Base-by-base conservation (phyloP, 495 filamentous ascomycete species). In the Oleoguttula mirabilis region DNA sequence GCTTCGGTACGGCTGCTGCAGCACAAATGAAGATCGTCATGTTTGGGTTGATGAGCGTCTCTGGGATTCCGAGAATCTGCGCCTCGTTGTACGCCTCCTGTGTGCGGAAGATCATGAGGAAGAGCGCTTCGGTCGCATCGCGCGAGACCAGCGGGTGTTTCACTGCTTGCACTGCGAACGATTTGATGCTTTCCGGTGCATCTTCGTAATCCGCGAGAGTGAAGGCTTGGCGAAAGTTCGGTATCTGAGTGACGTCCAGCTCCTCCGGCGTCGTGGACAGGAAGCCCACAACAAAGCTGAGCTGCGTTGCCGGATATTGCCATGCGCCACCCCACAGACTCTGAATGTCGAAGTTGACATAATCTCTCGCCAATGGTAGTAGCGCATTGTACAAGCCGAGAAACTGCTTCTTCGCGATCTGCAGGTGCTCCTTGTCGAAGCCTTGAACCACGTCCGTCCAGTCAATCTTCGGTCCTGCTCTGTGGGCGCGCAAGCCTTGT, bases 281-380 rank as follows among this genome's bases (percentile, higher is more conserved):
- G 55, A 83, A 95, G 6, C 86, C 84, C 43, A 77, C 79, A 28
- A 95, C 67, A 55, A 99, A 92, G 11, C 84, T 90, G 39, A 96
- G 71, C 44, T 95, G 92, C 0, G 92, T 83, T 33, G 86, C 75
- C 15, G 77, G 72, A 39, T 92, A 70, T 35, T 82, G 73, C 90
- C 92, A 96, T 33, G 77, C 70, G 24, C 87, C 88, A 44, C 87
- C 85, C 90, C 88, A 96, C 19, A 99, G 70, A 27, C 69, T 73
- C 59, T 93, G 81, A 33, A 94, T 75, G 60, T 93, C 78, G 55
- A 81, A 69, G 40, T 56, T 69, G 21, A 62, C 52, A 30, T 78
- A 71, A 19, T 79, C 74, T 33, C 62, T 66, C 27, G 82, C 82
- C 40, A 82, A 65, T 1, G 76, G 76, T 21, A 82, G 63, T 20